Percentiles rank a stretch among this genome's conserved stretches.
Conservation (phyloP, 345 rosid species). For the Trapa incisa region DNA sequence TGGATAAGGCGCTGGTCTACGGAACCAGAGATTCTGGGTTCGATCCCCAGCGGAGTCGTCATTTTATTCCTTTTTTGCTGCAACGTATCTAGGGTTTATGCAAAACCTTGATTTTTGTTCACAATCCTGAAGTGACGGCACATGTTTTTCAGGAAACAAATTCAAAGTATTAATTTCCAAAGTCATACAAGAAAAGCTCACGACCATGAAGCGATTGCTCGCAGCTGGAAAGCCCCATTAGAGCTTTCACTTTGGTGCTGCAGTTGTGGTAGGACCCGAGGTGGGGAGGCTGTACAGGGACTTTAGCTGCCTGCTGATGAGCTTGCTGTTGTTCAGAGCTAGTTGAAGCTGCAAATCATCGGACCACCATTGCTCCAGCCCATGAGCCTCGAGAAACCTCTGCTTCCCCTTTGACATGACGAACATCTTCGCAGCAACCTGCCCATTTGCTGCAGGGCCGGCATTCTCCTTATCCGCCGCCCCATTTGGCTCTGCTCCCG, state of each 20-base stretch:
- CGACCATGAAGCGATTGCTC: neutral
- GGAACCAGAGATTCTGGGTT: conserved; percentile 81
- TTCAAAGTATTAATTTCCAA: neutral
- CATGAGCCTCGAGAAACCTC: conserved; percentile 88
- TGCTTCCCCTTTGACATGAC: conserved; percentile 90
- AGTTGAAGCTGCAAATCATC: conserved; percentile 66
- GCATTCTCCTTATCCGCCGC: conserved; percentile 43
- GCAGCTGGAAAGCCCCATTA: neutral
- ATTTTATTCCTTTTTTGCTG: too few species aligned
- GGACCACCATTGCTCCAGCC: conserved; percentile 98
- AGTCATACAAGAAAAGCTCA: neutral
- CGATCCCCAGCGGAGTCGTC: conserved; percentile 8
- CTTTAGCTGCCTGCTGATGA: conserved; percentile 78
- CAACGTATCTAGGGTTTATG: too few species aligned
- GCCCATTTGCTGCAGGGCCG: conserved; percentile 17
- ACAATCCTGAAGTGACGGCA: neutral
- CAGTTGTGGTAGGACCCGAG: conserved; percentile 12
- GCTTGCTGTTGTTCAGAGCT: conserved; percentile 57
- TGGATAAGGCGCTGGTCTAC: conserved; percentile 97
- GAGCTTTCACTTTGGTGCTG: conserved; percentile 9
- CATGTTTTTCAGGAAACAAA: neutral
- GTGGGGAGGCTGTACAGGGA: conserved; percentile 56
- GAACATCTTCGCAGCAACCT: conserved; percentile 71
- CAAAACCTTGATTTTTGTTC: neutral
- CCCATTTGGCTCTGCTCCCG: conserved; percentile 21